Base-by-base conservation (phyloP, 352 stramenopile genomes). In the Pythium volutum region DNA sequence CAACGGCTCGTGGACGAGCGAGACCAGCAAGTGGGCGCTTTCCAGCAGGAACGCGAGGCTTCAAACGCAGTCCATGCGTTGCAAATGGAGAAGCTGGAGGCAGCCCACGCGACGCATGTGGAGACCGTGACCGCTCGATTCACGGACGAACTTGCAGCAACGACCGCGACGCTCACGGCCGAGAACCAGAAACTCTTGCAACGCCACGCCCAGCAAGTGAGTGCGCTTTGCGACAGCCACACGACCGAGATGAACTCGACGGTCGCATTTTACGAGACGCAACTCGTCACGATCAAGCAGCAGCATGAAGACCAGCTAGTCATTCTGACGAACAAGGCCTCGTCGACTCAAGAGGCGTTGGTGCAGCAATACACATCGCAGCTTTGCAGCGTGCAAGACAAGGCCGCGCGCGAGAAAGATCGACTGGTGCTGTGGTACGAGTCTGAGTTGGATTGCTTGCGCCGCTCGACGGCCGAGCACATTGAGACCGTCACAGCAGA, bases 391-490 rank as follows among this genome's bases (percentile, higher is more conserved):
- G 1, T 58, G 14, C 43, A 43, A 22, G 59, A 68, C 8, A 56
- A 71, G 3, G 23, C 15, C 20, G 64, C 58, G 22, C 60, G 61
- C 41, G 71, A 74, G 34, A 49, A 55, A 9, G 68, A 74, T 14
- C 51, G 25, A 8, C 12, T 71, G 10, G 48, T 51, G 38, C 59
- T 85, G 38, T 53, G 63, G 23, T 84, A 88, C 51, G 80, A 88
- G 34, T 77, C 76, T 1, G 59, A 87, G 22, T 41, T 89, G 8
- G 75, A 84, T 25, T 29, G 58, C 1, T 42, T 84, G 14, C 82
- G 69, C 20, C 59, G 64, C 16, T 36, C 55, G 4, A 80, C 45
- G n/a, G 64, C 50, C 46, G 74, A 78, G 31, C 63, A 78, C n/a
- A 36, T 82, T 2, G 74, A 82, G 18, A 73, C 61, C 11, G 55